Base-by-base conservation (phyloP, 2,329 filamentous ascomycete genomes). In the Aciculosporium take region DNA sequence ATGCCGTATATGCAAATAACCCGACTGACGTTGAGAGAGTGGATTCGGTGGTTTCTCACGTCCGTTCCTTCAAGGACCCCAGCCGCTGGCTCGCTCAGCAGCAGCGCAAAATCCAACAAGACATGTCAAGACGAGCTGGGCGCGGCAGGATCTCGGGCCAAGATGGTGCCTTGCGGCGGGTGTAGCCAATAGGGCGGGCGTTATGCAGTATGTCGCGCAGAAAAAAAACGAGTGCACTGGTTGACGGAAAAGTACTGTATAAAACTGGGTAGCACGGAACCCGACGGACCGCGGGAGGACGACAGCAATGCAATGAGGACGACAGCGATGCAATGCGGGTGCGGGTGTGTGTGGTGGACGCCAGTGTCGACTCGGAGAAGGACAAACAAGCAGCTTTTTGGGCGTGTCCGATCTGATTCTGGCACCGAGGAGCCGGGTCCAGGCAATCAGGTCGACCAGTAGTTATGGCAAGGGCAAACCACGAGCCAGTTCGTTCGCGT, bases 81-180 rank as follows among this genome's bases (percentile, higher is more conserved):
- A n/a, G n/a, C n/a, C 21, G 34, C n/a, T 39, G 25, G 35, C 41
- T 30, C 28, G 27, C 24, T 35, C 39, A 44, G 28, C n/a, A 28
- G 28, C 20, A n/a, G n/a, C n/a, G n/a, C n/a, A n/a, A n/a, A n/a
- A 28, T 21, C 21, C 18, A 29, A 24, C 27, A 17, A 31, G 15
- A 18, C 42, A 44, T 44, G 29, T 23, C 21, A 34, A 5, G 20
- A 27, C 13, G 13, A 27, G 23, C 39, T 17, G 30, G 36, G 24
- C 25, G n/a, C n/a, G n/a, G 34, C 25, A 28, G 29, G 6, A 24
- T 33, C 31, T 37, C n/a, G 15, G n/a, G 27, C 32, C 24, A 35
- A 20, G 37, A 23, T 39, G n/a, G 42, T n/a, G 34, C 29, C 34
- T 41, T n/a, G n/a, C n/a, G n/a, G n/a, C n/a, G n/a, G n/a, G n/a